Percentiles rank a stretch among this genome's conserved stretches.
Evolutionary conservation across 371 early-diverging fungal genomes (phyloP).

Genomic region (Mortierella sp.): DNA sequence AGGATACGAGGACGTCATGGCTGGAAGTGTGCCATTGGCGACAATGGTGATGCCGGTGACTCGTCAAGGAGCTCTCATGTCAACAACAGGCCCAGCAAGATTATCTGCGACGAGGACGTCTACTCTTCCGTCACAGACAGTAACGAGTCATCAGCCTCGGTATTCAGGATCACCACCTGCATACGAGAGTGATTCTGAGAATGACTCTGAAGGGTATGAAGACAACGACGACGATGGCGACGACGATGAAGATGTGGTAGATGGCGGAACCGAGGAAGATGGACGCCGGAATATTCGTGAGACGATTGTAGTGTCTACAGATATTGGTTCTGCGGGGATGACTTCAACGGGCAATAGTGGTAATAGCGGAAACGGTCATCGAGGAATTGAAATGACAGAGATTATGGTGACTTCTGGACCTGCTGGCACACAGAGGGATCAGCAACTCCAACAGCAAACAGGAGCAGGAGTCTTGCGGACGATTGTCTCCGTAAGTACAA

Average conservation of each 20-base stretch:
- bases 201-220: conserved; percentile 8
- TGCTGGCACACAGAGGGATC: background rate
- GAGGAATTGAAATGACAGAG: conserved; percentile 22
- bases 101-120: background rate
- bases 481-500: conserved; percentile 2
- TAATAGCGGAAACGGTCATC: background rate
- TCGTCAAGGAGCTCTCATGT: background rate
- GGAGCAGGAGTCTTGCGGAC: background rate
- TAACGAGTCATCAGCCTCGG: conserved; percentile 11
- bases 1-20: conserved; percentile 41
- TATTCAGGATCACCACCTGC: conserved; percentile 34
- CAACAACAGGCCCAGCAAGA: background rate
- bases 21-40: background rate
- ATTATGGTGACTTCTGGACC: conserved; percentile 4
- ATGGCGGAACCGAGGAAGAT: background rate
- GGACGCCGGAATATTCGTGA: background rate
- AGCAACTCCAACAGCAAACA: background rate
- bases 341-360: background rate
- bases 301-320: background rate
- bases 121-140: too few species aligned
- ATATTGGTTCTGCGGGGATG: background rate
- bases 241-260: conserved; percentile 10
- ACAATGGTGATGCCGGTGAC: background rate
- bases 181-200: conserved; percentile 35
- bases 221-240: conserved; percentile 13